Evolutionary conservation across 306 rosid species (phyloP).

Genomic region (Canavalia gladiata): DNA sequence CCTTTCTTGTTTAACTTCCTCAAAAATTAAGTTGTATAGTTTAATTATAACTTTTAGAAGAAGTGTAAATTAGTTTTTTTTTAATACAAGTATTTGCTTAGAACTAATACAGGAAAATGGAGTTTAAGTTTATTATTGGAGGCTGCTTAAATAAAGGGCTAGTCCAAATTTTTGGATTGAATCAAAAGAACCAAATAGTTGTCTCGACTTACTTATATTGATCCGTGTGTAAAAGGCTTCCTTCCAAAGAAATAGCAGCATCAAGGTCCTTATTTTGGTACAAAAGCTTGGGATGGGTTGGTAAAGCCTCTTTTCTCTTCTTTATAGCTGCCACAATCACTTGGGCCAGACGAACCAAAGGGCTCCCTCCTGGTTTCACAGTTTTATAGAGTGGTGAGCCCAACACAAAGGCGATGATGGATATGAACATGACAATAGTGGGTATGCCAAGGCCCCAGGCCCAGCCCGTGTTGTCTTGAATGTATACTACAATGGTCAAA

Average conservation of each 20-base stretch:
- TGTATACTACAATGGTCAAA: constrained; percentile 75
- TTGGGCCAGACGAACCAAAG: constrained; percentile 75
- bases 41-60: no score
- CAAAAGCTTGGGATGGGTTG: constrained; percentile 58
- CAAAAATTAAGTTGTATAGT: no score
- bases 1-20: no score
- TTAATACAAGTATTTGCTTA: no score
- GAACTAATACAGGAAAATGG: no score
- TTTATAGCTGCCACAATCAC: constrained; percentile 69
- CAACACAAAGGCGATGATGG: constrained; percentile 63
- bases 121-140: no score
- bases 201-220: constrained; percentile 52
- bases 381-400: constrained; percentile 73
- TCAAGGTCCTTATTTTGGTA: constrained; percentile 67
- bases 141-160: not conserved
- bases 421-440: constrained; percentile 72
- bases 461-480: constrained; percentile 89
- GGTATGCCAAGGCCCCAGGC: constrained; percentile 90
- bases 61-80: no score
- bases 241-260: constrained; percentile 63
- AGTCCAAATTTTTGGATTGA: not conserved
- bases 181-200: constrained; percentile 12
- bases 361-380: constrained; percentile 73
- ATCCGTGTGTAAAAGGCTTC: constrained; percentile 70
- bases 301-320: constrained; percentile 63